phyloP scores from a whole-genome alignment of 2,329 filamentous ascomycete genomes.

The Diaporthe capsici region DNA sequence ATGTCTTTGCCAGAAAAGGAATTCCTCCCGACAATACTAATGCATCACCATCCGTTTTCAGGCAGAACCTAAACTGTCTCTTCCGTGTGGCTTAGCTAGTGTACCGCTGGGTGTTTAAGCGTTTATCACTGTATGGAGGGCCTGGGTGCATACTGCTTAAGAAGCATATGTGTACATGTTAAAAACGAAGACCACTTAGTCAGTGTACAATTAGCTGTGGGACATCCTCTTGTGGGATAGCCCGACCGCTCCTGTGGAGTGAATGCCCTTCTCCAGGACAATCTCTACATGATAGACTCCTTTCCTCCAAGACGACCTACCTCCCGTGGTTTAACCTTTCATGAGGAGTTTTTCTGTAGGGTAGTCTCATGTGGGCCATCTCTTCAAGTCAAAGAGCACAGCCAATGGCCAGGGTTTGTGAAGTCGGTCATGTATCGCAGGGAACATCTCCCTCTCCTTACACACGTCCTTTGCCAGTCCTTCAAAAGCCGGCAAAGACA shows the following conservation, averaged over 20 bases:
- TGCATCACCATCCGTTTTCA: background rate
- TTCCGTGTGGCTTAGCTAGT: background rate
- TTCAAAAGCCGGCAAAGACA: background rate
- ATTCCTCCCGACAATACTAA: background rate
- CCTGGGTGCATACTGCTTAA: too few species aligned
- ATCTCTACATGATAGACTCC: too few species aligned
- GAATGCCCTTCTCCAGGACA: too few species aligned
- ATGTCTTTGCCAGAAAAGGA: background rate
- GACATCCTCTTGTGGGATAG: background rate
- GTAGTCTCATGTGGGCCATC: too few species aligned
- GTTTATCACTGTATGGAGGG: too few species aligned
- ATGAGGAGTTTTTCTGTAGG: too few species aligned
- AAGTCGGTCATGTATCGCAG: background rate
- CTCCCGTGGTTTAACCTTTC: too few species aligned
- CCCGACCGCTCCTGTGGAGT: background rate
- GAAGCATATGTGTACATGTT: too few species aligned
- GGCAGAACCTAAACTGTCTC: background rate
- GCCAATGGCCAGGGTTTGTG: background rate
- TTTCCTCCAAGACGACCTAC: too few species aligned
- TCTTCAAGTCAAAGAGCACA: background rate
- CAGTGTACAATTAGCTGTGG: background rate
- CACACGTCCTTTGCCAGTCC: background rate
- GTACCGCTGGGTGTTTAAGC: too few species aligned
- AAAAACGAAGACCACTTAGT: too few species aligned
- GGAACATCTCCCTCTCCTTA: background rate